These are phyloP conservation scores for Funneliformis geosporum DNA, from an alignment of 192 early-diverging fungal species.

Conservation along the genomic window DNA sequence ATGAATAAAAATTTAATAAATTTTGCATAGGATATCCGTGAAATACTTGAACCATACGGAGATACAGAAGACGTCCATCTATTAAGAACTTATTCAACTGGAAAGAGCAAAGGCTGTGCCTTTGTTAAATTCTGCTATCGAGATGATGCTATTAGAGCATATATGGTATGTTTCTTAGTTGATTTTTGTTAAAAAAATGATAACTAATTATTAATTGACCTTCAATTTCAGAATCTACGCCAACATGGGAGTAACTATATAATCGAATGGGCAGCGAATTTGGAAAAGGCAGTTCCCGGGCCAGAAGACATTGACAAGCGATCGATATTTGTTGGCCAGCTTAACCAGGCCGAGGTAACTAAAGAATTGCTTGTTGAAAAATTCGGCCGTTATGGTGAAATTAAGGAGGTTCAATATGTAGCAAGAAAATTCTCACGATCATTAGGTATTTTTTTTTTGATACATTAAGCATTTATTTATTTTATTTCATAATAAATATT, in stretches of 20 bases:
- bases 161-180: slow-evolving; percentile 41
- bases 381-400: slow-evolving; percentile 60
- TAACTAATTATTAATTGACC: neutral
- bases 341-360: slow-evolving; percentile 53
- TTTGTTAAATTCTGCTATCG: slow-evolving; percentile 73
- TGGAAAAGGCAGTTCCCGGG: slow-evolving; percentile 45
- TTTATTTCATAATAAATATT: neutral
- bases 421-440: slow-evolving; percentile 7
- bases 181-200: neutral
- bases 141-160: slow-evolving; percentile 73
- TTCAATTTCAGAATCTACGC: slow-evolving; percentile 37
- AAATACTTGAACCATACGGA: slow-evolving; percentile 54
- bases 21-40: slow-evolving; percentile 40
- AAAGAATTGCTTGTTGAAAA: slow-evolving; percentile 47
- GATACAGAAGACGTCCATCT: slow-evolving; percentile 65
- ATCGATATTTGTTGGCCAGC: slow-evolving; percentile 67
- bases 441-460: slow-evolving; percentile 16
- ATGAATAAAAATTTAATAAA: neutral
- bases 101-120: slow-evolving; percentile 52
- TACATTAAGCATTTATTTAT: neutral
- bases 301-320: slow-evolving; percentile 53
- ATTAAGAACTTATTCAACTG: slow-evolving; percentile 45
- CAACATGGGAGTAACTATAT: slow-evolving; percentile 45
- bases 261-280: slow-evolving; percentile 66
- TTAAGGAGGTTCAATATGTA: slow-evolving; percentile 41